Evolutionary conservation across 345 rosid species (phyloP).

Genomic region (Noccaea caerulescens): DNA sequence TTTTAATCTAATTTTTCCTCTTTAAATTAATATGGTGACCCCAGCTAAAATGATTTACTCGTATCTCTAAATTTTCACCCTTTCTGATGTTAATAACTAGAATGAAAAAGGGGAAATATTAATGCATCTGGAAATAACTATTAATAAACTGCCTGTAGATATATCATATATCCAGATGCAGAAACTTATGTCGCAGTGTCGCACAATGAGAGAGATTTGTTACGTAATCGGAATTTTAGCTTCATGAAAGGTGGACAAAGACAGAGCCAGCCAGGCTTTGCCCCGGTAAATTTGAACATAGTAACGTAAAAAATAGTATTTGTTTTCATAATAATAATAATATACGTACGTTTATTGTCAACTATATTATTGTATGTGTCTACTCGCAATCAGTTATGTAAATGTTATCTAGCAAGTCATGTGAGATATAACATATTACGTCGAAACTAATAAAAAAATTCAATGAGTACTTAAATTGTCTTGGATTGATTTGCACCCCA

Average conservation of each 20-base stretch:
- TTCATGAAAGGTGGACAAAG: conserved; percentile 41
- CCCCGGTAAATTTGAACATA: not conserved
- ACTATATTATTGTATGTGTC: too few species aligned
- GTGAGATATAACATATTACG: not conserved
- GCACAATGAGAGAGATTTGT: conserved; percentile 35
- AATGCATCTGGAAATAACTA: too few species aligned
- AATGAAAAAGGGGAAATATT: too few species aligned
- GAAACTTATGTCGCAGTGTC: conserved; percentile 27
- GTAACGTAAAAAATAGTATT: not conserved
- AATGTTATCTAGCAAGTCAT: not conserved
- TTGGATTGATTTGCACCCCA: too few species aligned
- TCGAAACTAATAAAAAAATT: not conserved
- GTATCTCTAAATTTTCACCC: too few species aligned
- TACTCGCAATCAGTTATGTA: not conserved
- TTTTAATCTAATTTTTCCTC: too few species aligned
- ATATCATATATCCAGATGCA: not conserved
- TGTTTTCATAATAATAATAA: not conserved
- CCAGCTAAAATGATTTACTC: too few species aligned
- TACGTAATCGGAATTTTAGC: conserved; percentile 30
- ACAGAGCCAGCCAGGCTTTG: conserved; percentile 1
- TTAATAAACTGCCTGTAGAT: conserved; percentile 6
- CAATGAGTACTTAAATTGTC: not conserved
- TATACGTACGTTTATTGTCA: not conserved
- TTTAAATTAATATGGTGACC: too few species aligned
- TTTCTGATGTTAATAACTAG: too few species aligned